Conservation (phyloP, 768 basidiomycete species). For the Gloeopeniophorella convolvens region DNA sequence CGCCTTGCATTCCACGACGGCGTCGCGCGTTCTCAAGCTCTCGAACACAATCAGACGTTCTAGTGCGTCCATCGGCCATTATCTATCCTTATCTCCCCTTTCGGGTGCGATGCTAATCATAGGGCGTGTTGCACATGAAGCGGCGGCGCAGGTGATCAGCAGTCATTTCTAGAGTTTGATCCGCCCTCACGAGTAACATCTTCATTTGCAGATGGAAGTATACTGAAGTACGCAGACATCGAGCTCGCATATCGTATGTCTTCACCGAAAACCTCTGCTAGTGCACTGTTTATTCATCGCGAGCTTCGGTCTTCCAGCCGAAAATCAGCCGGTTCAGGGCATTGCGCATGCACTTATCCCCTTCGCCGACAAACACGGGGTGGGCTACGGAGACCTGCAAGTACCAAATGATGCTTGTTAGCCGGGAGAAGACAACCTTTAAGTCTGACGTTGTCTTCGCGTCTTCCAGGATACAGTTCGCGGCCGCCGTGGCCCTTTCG, state of each 20-base stretch:
- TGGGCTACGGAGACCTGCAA: conserved; percentile 13
- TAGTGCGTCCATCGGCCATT: background rate
- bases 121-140: background rate
- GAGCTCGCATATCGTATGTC: conserved; percentile 16
- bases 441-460: background rate
- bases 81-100: background rate
- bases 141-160: background rate
- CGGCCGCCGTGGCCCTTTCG: conserved; percentile 23
- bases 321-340: background rate
- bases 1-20: conserved; percentile 1
- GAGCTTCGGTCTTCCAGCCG: background rate
- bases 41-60: background rate
- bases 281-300: background rate
- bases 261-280: no score
- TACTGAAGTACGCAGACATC: conserved; percentile 18
- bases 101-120: background rate
- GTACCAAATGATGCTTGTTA: background rate
- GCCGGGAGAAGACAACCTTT: background rate
- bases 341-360: background rate
- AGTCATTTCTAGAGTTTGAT: background rate
- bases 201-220: conserved; percentile 19
- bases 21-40: background rate
- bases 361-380: conserved; percentile 16
- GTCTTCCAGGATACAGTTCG: conserved; percentile 26
- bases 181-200: background rate